Percentiles rank a stretch among this genome's conserved stretches.
phyloP scores from a whole-genome alignment of 2,329 filamentous ascomycete species.

The Xenoacremonium recifei region DNA sequence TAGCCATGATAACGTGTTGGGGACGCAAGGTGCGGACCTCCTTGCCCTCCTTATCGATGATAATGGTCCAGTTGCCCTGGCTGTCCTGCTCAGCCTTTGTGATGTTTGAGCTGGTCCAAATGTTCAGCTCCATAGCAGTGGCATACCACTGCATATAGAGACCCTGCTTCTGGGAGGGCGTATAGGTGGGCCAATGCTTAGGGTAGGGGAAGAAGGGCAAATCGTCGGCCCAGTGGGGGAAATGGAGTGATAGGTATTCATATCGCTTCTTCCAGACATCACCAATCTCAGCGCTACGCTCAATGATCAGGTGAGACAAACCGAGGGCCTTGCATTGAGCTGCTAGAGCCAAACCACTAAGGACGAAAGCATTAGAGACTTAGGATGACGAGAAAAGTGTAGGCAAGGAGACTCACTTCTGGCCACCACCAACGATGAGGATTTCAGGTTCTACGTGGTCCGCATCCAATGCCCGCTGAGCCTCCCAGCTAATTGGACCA shows the following conservation, averaged over 20 bases:
- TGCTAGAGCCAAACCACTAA: slow-evolving; percentile 42
- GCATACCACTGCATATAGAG: slow-evolving; percentile 65
- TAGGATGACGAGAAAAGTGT: too few relatives aligned
- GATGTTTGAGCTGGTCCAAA: slow-evolving; percentile 49
- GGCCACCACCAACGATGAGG: slow-evolving; percentile 49
- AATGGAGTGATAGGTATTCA: slow-evolving; percentile 57
- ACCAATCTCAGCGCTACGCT: slow-evolving; percentile 38
- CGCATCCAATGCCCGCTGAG: slow-evolving; percentile 23
- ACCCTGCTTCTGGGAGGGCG: slow-evolving; percentile 65
- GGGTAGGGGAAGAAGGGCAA: slow-evolving; percentile 63
- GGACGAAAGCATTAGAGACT: too few relatives aligned
- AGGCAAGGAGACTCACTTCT: too few relatives aligned
- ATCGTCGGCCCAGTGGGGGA: slow-evolving; percentile 58
- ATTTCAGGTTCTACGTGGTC: slow-evolving; percentile 47
- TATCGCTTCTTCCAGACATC: slow-evolving; percentile 63
- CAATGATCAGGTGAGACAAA: slow-evolving; percentile 43
- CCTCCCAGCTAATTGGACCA: slow-evolving; percentile 30
- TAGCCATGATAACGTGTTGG: slow-evolving; percentile 8
- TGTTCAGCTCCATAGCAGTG: slow-evolving; percentile 59
- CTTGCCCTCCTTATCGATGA: slow-evolving; percentile 29
- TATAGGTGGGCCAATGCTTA: slow-evolving; percentile 62
- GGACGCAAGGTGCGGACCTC: slow-evolving; percentile 11
- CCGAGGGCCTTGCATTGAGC: slow-evolving; percentile 47
- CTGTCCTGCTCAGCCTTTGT: slow-evolving; percentile 26
- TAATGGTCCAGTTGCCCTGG: slow-evolving; percentile 53